Percentiles rank a stretch among this genome's conserved stretches.
These are phyloP conservation scores for Fusarium phyllophilum DNA, from an alignment of 2,329 filamentous ascomycete species.

Conservation along the genomic window DNA sequence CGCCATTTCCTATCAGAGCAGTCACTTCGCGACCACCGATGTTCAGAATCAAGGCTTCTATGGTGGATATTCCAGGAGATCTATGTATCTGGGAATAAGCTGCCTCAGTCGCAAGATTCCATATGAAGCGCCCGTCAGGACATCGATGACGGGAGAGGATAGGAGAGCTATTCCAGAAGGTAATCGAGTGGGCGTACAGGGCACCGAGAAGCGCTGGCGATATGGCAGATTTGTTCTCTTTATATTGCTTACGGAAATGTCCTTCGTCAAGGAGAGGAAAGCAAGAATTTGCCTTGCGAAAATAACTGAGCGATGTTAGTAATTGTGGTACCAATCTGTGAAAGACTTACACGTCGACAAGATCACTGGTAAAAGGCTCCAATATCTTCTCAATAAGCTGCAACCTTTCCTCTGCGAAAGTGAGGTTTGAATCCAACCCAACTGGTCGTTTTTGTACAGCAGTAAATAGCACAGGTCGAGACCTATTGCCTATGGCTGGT, in stretches of 20 bases:
- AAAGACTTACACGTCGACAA: constrained; percentile 58
- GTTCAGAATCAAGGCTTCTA: constrained; percentile 67
- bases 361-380: constrained; percentile 61
- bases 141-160: constrained; percentile 57
- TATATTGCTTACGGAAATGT: constrained; percentile 61
- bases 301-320: constrained; percentile 34
- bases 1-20: constrained; percentile 67
- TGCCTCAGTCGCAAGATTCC: constrained; percentile 70
- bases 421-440: constrained; percentile 52
- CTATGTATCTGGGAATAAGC: constrained; percentile 69
- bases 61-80: constrained; percentile 66
- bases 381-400: constrained; percentile 68
- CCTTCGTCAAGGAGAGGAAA: constrained; percentile 69
- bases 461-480: constrained; percentile 57
- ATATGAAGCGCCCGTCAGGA: constrained; percentile 69
- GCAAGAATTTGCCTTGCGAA: constrained; percentile 62
- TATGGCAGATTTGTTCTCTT: constrained; percentile 56
- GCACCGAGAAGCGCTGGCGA: constrained; percentile 67
- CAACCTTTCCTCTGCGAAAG: constrained; percentile 57
- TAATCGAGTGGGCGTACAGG: constrained; percentile 66
- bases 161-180: constrained; percentile 65
- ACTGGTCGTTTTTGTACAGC: constrained; percentile 58
- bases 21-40: constrained; percentile 69
- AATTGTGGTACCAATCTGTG: not conserved
- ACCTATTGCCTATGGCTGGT: constrained; percentile 46